Percentiles rank a stretch among this genome's conserved stretches.
These are phyloP conservation scores for Piper longum DNA, from an alignment of 164 flowering plant species.

Conservation along the genomic window DNA sequence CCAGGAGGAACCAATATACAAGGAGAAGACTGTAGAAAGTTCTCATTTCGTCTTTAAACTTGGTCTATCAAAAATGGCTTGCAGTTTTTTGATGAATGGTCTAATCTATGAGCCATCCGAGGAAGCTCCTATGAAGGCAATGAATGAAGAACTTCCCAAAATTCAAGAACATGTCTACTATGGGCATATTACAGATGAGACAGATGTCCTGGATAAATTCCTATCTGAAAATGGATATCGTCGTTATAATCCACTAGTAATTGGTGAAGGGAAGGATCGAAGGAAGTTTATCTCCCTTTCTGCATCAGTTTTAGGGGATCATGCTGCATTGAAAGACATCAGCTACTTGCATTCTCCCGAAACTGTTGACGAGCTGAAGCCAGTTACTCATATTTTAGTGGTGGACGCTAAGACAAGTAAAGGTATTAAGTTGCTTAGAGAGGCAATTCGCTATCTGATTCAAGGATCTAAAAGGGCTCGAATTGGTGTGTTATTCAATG, in stretches of 20 bases:
- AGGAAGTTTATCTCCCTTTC: constrained; percentile 55
- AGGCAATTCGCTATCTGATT: constrained; percentile 85
- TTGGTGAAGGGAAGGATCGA: constrained; percentile 46
- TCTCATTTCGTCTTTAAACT: constrained; percentile 68
- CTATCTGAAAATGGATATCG: constrained; percentile 64
- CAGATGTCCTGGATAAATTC: constrained; percentile 78
- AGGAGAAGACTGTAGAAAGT: constrained; percentile 53
- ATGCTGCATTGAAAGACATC: constrained; percentile 43
- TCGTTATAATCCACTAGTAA: constrained; percentile 93
- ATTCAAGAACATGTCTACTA: constrained; percentile 98
- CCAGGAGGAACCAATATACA: constrained; percentile 48
- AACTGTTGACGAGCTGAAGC: constrained; percentile 80
- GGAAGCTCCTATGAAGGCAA: constrained; percentile 84
- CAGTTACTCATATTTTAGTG: constrained; percentile 80
- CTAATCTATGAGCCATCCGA: constrained; percentile 71
- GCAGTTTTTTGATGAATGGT: constrained; percentile 88
- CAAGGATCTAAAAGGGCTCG: constrained; percentile 61
- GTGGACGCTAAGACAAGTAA: constrained; percentile 52
- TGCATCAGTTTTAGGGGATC: constrained; percentile 35
- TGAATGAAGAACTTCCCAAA: constrained; percentile 94
- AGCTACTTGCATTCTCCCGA: constrained; percentile 75
- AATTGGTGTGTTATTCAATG: constrained; percentile 55
- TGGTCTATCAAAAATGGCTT: constrained; percentile 56
- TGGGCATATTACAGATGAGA: constrained; percentile 73
- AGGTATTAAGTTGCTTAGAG: constrained; percentile 71